Conservation (phyloP, 768 basidiomycete genomes). For the Naematelia aurantialba region DNA sequence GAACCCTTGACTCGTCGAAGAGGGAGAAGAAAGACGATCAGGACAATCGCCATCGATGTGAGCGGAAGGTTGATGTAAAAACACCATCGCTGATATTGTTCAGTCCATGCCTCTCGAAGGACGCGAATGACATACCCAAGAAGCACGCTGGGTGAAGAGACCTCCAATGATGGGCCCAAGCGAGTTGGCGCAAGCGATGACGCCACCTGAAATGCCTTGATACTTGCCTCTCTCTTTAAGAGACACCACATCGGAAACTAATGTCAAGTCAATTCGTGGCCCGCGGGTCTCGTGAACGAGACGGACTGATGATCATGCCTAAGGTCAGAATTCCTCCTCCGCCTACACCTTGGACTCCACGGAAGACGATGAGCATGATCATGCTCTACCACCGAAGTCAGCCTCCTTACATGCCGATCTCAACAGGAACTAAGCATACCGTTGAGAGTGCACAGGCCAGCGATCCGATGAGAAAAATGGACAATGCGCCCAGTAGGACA, state of each 20-base stretch:
- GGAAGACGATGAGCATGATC: conserved; percentile 65
- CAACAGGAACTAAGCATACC: background rate
- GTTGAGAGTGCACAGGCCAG: conserved; percentile 60
- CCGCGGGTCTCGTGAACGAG: background rate
- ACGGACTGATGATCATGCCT: conserved; percentile 59
- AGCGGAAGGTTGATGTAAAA: conserved; percentile 65
- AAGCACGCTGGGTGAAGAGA: conserved; percentile 38
- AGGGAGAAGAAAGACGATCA: conserved; percentile 64
- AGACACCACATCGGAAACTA: conserved; percentile 64
- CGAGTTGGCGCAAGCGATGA: conserved; percentile 61
- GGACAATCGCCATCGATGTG: conserved; percentile 57
- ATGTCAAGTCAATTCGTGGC: background rate
- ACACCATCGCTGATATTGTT: conserved; percentile 9
- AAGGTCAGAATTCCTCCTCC: conserved; percentile 69
- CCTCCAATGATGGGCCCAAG: conserved; percentile 68
- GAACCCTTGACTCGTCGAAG: conserved; percentile 66
- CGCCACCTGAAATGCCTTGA: conserved; percentile 65
- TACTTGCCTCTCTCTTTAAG: conserved; percentile 66
- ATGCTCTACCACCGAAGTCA: conserved; percentile 49
- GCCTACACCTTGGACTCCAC: conserved; percentile 66
- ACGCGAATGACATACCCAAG: background rate
- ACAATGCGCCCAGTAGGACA: conserved; percentile 59
- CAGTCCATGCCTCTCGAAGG: background rate
- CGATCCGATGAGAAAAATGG: conserved; percentile 65
- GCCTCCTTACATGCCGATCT: background rate